Base-by-base conservation (phyloP, 805 yeast species). In the Candida michaelii region DNA sequence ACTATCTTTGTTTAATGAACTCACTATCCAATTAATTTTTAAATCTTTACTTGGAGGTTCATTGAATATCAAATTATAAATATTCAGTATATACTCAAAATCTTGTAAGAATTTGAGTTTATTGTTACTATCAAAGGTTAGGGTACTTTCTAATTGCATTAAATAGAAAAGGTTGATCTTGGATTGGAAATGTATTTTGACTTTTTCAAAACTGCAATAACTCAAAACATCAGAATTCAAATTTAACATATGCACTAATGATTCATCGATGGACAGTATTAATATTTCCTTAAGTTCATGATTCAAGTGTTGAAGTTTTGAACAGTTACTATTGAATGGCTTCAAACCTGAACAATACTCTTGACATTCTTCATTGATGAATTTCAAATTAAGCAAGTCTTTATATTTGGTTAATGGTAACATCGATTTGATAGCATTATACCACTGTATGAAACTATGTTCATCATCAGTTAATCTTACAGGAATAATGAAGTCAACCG, bases 1-100 rank as follows among this genome's bases (percentile, higher is more conserved):
- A 3, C 23, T 24, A 17, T 30, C 32, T 27, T 46, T 52, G 33
- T 45, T 47, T 35, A 56, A 42, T 9, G 54, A 47, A 29, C 47
- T 50, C 39, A 56, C 43, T 3, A 54, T 45, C 60, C 60, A 56
- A 18, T 55, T 48, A 9, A 52, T 42, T 38, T 50, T 53, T 32
- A 53, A 31, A 12, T 53, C 53, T 21, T 42, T 37, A 6, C 40
- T 27, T 8, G 59, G 51, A 3, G 9, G 9, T 11, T 44, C 52
- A 32, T 47, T 43, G 40, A 55, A 56, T 1, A 54, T 35, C 13
- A 52, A 31, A 15, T 19, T 19, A 34, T 55, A 56, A 5, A 56
- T 40, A 33, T 44, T 44, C 16, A 33, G 33, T 18, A 56, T 40
- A 18, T 47, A 39, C 16, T 53, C 59, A 18, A 55, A 43, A 32